Evolutionary conservation across 1,139 yeast species (phyloP).

Genomic region (Yamadazyma trypodendri): DNA sequence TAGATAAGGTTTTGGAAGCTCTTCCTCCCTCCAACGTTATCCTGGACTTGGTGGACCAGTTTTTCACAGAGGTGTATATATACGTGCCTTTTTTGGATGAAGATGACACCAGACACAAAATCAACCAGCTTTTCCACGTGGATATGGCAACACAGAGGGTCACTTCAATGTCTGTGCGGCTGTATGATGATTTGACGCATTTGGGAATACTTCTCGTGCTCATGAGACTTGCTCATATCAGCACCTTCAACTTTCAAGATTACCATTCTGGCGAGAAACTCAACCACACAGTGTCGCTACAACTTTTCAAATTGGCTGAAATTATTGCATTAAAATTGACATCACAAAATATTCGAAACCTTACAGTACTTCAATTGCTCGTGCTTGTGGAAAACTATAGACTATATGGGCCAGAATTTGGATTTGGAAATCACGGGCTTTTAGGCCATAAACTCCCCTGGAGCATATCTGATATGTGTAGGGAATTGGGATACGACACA

Average conservation of each 20-base stretch:
- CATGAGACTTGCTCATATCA: background rate
- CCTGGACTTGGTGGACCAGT: background rate
- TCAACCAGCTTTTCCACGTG: background rate
- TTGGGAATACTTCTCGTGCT: slow-evolving; percentile 1
- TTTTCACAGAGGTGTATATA: background rate
- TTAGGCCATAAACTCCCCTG: background rate
- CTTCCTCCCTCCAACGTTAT: background rate
- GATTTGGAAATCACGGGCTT: slow-evolving; percentile 1
- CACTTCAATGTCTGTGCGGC: background rate
- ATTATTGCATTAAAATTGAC: background rate
- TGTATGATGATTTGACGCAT: background rate
- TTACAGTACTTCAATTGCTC: background rate
- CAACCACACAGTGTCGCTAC: background rate
- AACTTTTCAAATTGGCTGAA: background rate
- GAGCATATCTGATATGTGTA: background rate
- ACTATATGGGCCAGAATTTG: slow-evolving; percentile 2
- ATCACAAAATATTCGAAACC: background rate
- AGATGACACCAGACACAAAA: background rate
- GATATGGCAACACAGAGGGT: background rate
- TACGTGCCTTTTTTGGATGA: background rate
- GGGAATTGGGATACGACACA: background rate
- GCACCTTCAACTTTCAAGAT: background rate
- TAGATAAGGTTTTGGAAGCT: background rate
- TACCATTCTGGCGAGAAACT: background rate
- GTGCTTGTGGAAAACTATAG: background rate